phyloP scores from a whole-genome alignment of 2,329 filamentous ascomycete genomes.

The Fusarium virguliforme region DNA sequence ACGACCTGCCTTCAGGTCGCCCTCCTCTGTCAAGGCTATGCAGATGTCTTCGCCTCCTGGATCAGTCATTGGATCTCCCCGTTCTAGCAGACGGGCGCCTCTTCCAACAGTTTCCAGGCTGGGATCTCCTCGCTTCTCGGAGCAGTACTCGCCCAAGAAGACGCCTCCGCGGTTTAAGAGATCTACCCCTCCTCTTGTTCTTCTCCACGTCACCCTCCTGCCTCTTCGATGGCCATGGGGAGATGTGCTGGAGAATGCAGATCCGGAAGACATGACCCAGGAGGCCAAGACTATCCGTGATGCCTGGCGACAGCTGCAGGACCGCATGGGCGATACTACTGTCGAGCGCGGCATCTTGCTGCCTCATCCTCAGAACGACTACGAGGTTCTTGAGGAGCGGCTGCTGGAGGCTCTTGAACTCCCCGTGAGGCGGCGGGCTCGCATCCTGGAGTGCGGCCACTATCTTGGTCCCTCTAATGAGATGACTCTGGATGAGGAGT shows the following conservation, averaged over 20 bases:
- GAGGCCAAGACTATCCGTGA: conserved; percentile 69
- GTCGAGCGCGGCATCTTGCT: conserved; percentile 82
- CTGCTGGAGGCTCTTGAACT: conserved; percentile 83
- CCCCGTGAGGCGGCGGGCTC: conserved; percentile 73
- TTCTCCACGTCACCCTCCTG: conserved; percentile 84
- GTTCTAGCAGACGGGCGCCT: conserved; percentile 66
- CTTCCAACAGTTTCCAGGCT: conserved; percentile 69
- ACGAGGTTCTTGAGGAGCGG: conserved; percentile 84
- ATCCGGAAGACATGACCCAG: conserved; percentile 61
- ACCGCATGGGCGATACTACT: conserved; percentile 81
- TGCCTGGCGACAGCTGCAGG: conserved; percentile 77
- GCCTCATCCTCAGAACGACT: conserved; percentile 84
- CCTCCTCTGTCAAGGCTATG: conserved; percentile 78
- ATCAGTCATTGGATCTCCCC: conserved; percentile 70
- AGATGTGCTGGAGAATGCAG: conserved; percentile 66
- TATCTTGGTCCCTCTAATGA: conserved; percentile 76
- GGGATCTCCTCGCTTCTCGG: conserved; percentile 68
- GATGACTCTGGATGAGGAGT: conserved; percentile 60
- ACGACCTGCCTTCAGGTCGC: conserved; percentile 77
- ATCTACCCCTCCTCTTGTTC: conserved; percentile 77
- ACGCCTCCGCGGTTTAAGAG: conserved; percentile 73
- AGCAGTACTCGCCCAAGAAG: conserved; percentile 71
- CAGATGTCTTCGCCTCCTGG: conserved; percentile 79
- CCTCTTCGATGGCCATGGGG: conserved; percentile 79
- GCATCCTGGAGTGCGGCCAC: conserved; percentile 83